A percentile compares a stretch with the other conserved stretches of the same genome.
Conservation (phyloP, 495 filamentous ascomycete genomes). For the Lophiostoma macrostomum region DNA sequence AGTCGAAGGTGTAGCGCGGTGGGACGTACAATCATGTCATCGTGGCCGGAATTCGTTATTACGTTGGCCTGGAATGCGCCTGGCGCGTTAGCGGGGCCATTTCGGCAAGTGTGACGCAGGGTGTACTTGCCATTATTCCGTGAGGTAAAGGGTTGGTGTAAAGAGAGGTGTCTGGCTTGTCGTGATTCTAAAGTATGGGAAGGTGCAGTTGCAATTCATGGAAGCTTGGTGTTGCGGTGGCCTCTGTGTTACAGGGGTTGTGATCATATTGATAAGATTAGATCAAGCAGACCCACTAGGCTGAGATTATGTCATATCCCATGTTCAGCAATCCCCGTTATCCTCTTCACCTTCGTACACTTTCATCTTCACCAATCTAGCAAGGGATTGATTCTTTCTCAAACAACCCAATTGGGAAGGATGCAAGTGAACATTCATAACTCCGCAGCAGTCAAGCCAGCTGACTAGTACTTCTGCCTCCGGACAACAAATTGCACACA, state of each 20-base stretch:
- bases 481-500: no score
- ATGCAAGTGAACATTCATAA: no score
- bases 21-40: conserved; percentile 97
- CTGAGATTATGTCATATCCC: no score
- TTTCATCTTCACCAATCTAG: no score
- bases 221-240: conserved; percentile 9
- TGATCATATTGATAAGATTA: conserved; percentile 16
- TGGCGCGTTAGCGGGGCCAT: neutral
- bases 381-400: no score
- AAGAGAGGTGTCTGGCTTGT: neutral
- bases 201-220: neutral
- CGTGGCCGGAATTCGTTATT: conserved; percentile 87
- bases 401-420: no score
- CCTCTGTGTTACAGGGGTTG: conserved; percentile 2
- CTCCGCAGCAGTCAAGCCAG: no score
- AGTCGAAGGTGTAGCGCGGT: neutral
- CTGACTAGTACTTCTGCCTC: no score
- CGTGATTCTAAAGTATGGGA: neutral
- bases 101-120: neutral
- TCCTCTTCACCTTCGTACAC: no score
- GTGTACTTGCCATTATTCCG: conserved; percentile 16
- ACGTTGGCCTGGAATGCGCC: conserved; percentile 63
- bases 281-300: no score
- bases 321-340: no score
- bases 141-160: neutral